Conservation (phyloP, 2,329 filamentous ascomycete species). For the Paraphoma sp. region DNA sequence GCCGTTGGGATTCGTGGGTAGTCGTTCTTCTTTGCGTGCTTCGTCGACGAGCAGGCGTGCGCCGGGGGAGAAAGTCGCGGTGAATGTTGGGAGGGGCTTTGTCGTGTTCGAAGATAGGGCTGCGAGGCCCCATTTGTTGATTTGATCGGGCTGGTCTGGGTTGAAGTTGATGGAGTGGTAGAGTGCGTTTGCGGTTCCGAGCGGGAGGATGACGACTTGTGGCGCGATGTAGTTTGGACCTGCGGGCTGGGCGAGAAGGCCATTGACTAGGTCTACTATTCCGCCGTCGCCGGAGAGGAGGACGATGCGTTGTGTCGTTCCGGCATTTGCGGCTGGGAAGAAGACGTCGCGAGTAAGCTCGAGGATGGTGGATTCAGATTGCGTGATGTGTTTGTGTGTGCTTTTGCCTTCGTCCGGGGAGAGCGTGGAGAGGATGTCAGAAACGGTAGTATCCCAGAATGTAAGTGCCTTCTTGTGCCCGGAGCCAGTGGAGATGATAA, state of each 20-base stretch:
- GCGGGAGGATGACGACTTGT: conserved; percentile 61
- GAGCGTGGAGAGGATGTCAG: conserved; percentile 52
- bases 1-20: conserved; percentile 30
- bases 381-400: conserved; percentile 68
- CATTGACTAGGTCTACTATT: conserved; percentile 81
- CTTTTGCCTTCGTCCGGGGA: conserved; percentile 13
- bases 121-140: conserved; percentile 49
- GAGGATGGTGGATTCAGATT: conserved; percentile 67
- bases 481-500: conserved; percentile 55
- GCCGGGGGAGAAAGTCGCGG: conserved; percentile 53
- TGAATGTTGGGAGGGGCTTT: conserved; percentile 52
- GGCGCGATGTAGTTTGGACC: conserved; percentile 54
- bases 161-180: conserved; percentile 53
- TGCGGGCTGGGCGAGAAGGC: conserved; percentile 51
- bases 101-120: conserved; percentile 44
- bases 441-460: conserved; percentile 49
- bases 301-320: conserved; percentile 60
- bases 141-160: conserved; percentile 34
- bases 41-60: conserved; percentile 52
- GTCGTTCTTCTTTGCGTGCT: conserved; percentile 50
- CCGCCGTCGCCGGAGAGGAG: conserved; percentile 90
- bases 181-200: conserved; percentile 59
- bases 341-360: conserved; percentile 64
- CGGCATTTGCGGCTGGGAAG: conserved; percentile 58
- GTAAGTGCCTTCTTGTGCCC: conserved; percentile 49